Evolutionary conservation across 140 eudicot species (phyloP).

Genomic region (Ambrosia hybrid): DNA sequence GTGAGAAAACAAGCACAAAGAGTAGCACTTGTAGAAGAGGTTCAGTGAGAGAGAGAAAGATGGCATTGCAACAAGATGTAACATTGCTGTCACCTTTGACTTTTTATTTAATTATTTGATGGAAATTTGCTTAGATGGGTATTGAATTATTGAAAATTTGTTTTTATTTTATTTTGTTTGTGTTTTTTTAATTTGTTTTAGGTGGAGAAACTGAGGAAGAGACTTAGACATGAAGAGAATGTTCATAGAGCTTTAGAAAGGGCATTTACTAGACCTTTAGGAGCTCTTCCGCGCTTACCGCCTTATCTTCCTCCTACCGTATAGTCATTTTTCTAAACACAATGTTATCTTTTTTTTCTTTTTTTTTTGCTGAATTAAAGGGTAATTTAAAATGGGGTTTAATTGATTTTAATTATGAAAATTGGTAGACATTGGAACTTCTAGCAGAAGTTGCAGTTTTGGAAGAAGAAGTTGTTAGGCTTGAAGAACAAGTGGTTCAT

Average conservation of each 20-base stretch:
- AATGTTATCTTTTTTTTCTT: neutral
- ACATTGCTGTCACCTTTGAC: conserved; percentile 48
- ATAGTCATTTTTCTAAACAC: conserved; percentile 15
- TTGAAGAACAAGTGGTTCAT: conserved; percentile 88
- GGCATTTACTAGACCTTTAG: conserved; percentile 91
- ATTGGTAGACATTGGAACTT: conserved; percentile 81
- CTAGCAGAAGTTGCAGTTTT: conserved; percentile 97
- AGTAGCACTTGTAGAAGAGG: conserved; percentile 33
- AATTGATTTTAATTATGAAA: neutral
- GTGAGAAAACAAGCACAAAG: conserved; percentile 46
- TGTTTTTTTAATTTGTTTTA: conserved; percentile 10
- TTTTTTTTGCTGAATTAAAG: neutral
- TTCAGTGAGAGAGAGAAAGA: conserved; percentile 60
- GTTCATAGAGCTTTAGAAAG: conserved; percentile 92
- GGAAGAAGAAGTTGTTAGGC: conserved; percentile 95
- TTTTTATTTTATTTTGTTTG: neutral
- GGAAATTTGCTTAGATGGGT: conserved; percentile 18
- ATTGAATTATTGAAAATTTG: conserved; percentile 15
- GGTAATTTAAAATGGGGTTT: neutral
- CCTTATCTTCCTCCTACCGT: conserved; percentile 87
- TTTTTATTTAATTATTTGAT: conserved; percentile 24
- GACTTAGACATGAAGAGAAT: conserved; percentile 90
- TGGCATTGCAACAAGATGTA: conserved; percentile 88
- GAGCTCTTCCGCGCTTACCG: conserved; percentile 94
- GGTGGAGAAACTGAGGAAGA: conserved; percentile 88